Percentiles rank a stretch among this genome's conserved stretches.
Evolutionary conservation across 2,329 filamentous ascomycete genomes (phyloP).

Genomic region (Mycocentrospora acerina): DNA sequence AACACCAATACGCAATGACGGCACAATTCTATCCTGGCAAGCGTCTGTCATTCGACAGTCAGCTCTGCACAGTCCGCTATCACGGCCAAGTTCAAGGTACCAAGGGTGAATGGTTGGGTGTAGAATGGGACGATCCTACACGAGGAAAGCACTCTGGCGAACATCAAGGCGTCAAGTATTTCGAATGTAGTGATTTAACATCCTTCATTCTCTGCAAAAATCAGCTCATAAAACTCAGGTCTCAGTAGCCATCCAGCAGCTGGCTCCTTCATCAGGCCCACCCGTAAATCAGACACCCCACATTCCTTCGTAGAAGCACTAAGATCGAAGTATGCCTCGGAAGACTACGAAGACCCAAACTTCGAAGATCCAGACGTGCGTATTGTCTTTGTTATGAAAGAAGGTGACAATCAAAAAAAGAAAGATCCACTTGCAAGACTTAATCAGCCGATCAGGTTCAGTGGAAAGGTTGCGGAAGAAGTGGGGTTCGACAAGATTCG

Average conservation of each 20-base stretch:
- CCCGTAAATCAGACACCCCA: slow-evolving; percentile 66
- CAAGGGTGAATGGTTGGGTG: slow-evolving; percentile 80
- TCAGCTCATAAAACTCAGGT: slow-evolving; percentile 46
- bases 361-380: slow-evolving; percentile 39
- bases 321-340: slow-evolving; percentile 78
- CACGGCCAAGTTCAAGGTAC: slow-evolving; percentile 75
- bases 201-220: neutral
- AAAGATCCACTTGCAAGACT: slow-evolving; percentile 15
- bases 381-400: slow-evolving; percentile 31
- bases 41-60: slow-evolving; percentile 75
- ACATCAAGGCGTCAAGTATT: slow-evolving; percentile 77
- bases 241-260: slow-evolving; percentile 65
- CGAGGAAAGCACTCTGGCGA: slow-evolving; percentile 90
- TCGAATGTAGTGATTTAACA: slow-evolving; percentile 62
- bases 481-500: slow-evolving; percentile 94
- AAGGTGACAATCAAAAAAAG: slow-evolving; percentile 17
- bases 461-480: slow-evolving; percentile 85
- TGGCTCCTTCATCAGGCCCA: slow-evolving; percentile 84
- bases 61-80: slow-evolving; percentile 82
- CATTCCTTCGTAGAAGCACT: slow-evolving; percentile 79
- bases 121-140: slow-evolving; percentile 90
- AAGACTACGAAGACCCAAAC: slow-evolving; percentile 31
- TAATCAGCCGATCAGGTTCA: slow-evolving; percentile 65
- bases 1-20: no score
- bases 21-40: slow-evolving; percentile 60